Conservation (phyloP, 257 asterid genomes). For the Nicotiana tabacum region DNA sequence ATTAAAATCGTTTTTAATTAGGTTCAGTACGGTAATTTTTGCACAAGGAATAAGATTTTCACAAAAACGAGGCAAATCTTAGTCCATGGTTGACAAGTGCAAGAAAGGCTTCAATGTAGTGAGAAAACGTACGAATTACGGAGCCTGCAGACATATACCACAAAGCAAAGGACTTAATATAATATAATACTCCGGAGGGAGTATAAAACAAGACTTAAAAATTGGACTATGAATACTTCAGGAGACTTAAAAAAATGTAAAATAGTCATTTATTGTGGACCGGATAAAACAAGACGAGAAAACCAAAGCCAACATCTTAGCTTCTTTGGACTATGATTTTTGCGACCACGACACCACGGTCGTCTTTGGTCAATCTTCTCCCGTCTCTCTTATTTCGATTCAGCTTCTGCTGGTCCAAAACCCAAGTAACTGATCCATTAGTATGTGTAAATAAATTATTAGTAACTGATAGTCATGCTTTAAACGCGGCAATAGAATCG, state of each 20-base stretch:
- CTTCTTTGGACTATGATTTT: background rate
- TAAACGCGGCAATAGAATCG: background rate
- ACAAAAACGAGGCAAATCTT: background rate
- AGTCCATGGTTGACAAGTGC: slow-evolving; percentile 7
- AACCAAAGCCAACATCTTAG: background rate
- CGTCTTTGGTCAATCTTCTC: background rate
- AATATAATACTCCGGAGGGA: background rate
- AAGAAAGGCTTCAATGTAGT: slow-evolving; percentile 3
- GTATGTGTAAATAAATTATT: background rate
- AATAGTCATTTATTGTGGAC: too few species aligned
- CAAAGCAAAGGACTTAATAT: background rate
- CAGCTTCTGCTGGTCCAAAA: background rate
- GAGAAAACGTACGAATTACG: background rate
- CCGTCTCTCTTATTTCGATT: background rate
- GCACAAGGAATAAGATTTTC: background rate
- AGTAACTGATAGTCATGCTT: too few species aligned
- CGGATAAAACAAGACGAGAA: background rate
- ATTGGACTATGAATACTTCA: too few species aligned
- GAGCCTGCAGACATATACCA: background rate
- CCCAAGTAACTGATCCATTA: background rate
- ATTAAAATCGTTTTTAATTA: background rate
- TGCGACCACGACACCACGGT: background rate
- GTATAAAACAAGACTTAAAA: too few species aligned
- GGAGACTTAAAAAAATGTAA: too few species aligned
- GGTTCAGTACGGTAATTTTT: background rate